Evolutionary conservation across 2,329 filamentous ascomycete genomes (phyloP), one percentile per base, ranked within the genome.

Genomic region (Colletotrichum nymphaeae): DNA sequence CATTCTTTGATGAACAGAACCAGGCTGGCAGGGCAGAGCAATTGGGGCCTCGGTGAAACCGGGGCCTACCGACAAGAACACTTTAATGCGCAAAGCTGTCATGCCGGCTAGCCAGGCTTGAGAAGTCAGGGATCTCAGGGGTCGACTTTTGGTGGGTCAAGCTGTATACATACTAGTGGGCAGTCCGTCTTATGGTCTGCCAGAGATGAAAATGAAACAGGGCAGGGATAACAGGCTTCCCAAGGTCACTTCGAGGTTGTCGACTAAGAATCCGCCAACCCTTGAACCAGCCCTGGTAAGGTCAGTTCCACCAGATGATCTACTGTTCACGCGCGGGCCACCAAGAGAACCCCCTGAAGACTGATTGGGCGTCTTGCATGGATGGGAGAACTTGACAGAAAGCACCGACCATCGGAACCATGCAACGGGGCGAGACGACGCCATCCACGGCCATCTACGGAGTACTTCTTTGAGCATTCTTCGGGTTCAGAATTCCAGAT

Each of bases 41-140:
- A 46, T 52, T 49, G 66, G n/a, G 66, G 53, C 70, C n/a, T 72
- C 74, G 71, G 74, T 75, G 60, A 77, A 72, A 77, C 71, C 72
- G 74, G 75, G 71, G 76, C 75, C 73, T 64, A 57, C 64, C 76
- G 74, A 75, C 74, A 58, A 65, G 42, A 74, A 53, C 63, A 71
- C 72, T 67, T 71, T 71, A 49, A 75, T 73, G 68, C 71, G 65
- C 64, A 72, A 49, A 73, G 35, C 69, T 69, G 63, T 68, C 60
- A 69, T 69, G 69, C 65, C 52, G 56, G 65, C 52, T 69, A 63
- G 63, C 57, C 46, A 59, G 64, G 69, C 56, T 42, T 53, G 22
- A 66, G 22, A 49, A 14, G 42, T 56, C 70, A 63, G 49, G 73
- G 65, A 70, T 73, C 66, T 64, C 24, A 58, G 30, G 19, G 65